Conservation (phyloP, 2,329 filamentous ascomycete species). For the Aureobasidium sp. region DNA sequence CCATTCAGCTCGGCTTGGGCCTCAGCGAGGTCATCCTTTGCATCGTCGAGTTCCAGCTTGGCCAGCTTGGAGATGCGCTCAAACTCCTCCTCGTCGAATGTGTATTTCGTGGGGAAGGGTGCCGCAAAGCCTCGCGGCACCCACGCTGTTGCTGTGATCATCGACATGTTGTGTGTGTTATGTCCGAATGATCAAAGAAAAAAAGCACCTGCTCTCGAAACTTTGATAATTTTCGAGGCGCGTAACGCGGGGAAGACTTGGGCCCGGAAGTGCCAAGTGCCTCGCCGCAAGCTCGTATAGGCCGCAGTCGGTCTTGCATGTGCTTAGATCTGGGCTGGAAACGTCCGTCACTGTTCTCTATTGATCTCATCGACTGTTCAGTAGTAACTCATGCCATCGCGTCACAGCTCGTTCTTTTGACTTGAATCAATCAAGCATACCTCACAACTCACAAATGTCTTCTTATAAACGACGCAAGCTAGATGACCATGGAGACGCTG, state of each 20-base stretch:
- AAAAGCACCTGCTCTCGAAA: not conserved
- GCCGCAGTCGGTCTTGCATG: not conserved
- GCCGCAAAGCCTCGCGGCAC: slow-evolving; percentile 45
- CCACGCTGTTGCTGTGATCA: slow-evolving; percentile 46
- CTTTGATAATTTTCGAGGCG: slow-evolving; percentile 5
- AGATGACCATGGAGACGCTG: slow-evolving; percentile 39
- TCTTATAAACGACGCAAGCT: slow-evolving; percentile 52
- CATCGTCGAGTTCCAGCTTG: slow-evolving; percentile 75
- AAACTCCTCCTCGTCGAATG: slow-evolving; percentile 45
- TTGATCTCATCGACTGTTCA: not conserved
- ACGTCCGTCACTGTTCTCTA: too few species aligned
- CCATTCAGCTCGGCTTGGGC: slow-evolving; percentile 40
- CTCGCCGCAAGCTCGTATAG: not conserved
- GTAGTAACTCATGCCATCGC: not conserved
- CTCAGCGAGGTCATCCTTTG: slow-evolving; percentile 73
- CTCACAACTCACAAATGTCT: slow-evolving; percentile 2
- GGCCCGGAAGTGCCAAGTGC: not conserved
- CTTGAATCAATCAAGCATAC: not conserved
- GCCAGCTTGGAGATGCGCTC: slow-evolving; percentile 42
- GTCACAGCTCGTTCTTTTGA: not conserved
- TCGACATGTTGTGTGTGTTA: slow-evolving; percentile 38
- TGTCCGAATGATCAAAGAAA: not conserved
- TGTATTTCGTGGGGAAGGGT: slow-evolving; percentile 40
- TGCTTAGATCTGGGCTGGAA: too few species aligned
- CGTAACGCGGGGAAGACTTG: not conserved